These are phyloP conservation scores for Rhodosporidiobolus odoratus DNA, from an alignment of 768 basidiomycete species.

Conservation along the genomic window DNA sequence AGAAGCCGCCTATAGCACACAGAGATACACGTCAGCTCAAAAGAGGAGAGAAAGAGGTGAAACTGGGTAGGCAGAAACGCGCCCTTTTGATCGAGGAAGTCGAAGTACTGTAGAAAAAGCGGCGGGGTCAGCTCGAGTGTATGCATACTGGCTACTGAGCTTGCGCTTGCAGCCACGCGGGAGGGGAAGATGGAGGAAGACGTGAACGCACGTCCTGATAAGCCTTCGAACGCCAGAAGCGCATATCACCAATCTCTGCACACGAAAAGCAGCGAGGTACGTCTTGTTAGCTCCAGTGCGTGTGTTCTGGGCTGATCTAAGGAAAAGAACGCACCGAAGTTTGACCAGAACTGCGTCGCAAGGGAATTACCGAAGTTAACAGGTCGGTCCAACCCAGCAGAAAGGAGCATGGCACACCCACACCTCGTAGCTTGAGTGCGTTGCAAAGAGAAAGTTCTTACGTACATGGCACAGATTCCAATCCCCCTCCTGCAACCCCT, in stretches of 20 bases:
- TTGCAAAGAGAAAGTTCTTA: neutral
- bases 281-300: too few species aligned
- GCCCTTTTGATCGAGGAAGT: conserved; percentile 69
- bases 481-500: conserved; percentile 45
- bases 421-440: neutral
- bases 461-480: conserved; percentile 58
- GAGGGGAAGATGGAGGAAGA: neutral
- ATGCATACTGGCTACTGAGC: too few species aligned
- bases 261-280: too few species aligned
- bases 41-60: too few species aligned
- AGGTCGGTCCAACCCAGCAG: neutral
- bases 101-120: conserved; percentile 61
- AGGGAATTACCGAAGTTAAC: neutral
- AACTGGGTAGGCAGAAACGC: too few species aligned
- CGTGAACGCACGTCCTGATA: conserved; percentile 19
- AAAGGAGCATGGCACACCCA: neutral
- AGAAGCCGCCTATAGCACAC: too few species aligned
- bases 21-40: too few species aligned
- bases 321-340: conserved; percentile 50
- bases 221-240: conserved; percentile 66
- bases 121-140: neutral
- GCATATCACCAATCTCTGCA: conserved; percentile 70
- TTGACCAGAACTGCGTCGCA: conserved; percentile 57
- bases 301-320: too few species aligned
- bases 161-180: neutral